Evolutionary conservation across 163 green algal species (phyloP).

Genomic region (Chlorella variabilis): DNA sequence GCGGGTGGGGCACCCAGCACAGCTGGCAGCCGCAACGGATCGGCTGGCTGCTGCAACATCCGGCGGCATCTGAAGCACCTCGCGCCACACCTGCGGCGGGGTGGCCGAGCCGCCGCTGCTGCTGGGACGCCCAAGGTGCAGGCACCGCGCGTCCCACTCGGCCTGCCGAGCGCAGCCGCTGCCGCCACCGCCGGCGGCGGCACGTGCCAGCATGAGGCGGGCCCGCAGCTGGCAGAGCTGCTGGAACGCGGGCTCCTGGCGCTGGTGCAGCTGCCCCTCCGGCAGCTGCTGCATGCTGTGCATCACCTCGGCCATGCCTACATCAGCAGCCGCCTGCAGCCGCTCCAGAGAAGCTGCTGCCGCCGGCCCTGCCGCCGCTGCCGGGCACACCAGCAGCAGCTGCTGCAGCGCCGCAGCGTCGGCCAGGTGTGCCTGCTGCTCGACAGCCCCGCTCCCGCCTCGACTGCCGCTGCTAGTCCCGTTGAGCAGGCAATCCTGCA

Average conservation of each 20-base stretch:
- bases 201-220: constrained; percentile 10
- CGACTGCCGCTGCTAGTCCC: neutral
- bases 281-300: constrained; percentile 16
- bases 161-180: too few species aligned
- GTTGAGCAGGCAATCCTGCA: neutral
- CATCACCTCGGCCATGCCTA: neutral
- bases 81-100: neutral
- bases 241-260: constrained; percentile 31
- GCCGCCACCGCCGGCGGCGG: neutral
- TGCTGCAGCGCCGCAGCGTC: constrained; percentile 16
- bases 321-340: constrained; percentile 5
- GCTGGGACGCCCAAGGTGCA: neutral
- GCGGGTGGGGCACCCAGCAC: neutral
- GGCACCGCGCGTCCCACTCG: too few species aligned
- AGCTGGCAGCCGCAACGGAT: neutral
- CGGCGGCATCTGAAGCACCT: constrained; percentile 18
- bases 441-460: neutral
- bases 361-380: neutral
- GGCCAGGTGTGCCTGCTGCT: neutral
- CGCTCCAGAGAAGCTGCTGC: neutral
- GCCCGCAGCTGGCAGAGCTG: constrained; percentile 36
- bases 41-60: neutral
- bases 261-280: neutral
- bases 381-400: constrained; percentile 18
- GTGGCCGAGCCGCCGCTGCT: neutral